Evolutionary conservation across 1,284 basidiomycete genomes (phyloP).

Genomic region (Lentinula novae-zelandiae): DNA sequence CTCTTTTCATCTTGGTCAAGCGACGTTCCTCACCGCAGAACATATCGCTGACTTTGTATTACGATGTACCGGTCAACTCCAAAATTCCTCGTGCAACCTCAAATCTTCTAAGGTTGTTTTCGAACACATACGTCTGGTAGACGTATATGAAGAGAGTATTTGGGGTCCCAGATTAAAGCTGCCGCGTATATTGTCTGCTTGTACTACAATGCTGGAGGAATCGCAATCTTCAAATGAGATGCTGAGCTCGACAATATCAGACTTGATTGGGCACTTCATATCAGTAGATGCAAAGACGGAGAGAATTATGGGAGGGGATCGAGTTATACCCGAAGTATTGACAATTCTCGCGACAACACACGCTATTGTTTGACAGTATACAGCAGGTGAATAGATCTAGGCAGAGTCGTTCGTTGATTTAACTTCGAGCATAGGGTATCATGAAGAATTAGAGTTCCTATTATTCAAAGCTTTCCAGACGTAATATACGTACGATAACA

Average conservation of each 20-base stretch:
- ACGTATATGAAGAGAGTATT: slow-evolving; percentile 14
- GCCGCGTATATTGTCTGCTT: slow-evolving; percentile 8
- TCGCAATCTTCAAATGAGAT: not conserved
- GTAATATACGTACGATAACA: not conserved
- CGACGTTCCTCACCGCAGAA: slow-evolving; percentile 10
- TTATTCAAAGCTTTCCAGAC: not conserved
- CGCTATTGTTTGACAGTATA: no score
- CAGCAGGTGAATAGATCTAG: no score
- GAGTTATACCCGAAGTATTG: not conserved
- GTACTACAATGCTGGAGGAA: not conserved
- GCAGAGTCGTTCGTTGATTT: no score
- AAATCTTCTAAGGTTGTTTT: not conserved
- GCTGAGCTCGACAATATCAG: not conserved
- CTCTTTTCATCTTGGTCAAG: slow-evolving; percentile 10
- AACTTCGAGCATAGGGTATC: not conserved
- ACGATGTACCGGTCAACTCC: not conserved
- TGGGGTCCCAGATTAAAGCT: slow-evolving; percentile 12
- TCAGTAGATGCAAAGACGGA: slow-evolving; percentile 12
- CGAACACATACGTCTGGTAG: slow-evolving; percentile 9
- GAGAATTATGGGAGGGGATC: slow-evolving; percentile 13
- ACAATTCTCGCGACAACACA: no score
- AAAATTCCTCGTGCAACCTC: not conserved
- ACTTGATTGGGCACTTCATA: slow-evolving; percentile 4
- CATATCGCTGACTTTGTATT: slow-evolving; percentile 9
- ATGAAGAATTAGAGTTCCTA: not conserved